Base-by-base conservation (phyloP, 1,139 yeast genomes). In the Hemisphaericaspora xylofermentans region DNA sequence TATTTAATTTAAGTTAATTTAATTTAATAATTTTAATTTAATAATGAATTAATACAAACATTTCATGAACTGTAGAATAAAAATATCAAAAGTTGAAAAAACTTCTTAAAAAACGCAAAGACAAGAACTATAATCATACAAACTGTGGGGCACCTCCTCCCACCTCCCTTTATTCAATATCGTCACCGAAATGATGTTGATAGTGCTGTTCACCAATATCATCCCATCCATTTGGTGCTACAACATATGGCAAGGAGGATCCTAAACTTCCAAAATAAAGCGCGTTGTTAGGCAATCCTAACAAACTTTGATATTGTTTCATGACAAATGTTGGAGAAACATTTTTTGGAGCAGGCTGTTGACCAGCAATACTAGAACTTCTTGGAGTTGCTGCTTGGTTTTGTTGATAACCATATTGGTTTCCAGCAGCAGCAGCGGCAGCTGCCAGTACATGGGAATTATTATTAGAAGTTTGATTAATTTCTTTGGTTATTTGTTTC, bases 401-500 rank as follows among this genome's bases (percentile, higher is more conserved):
- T 21, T 29, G 40, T 31, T 40, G 43, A 10, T 42, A 42, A 10
- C 43, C 46, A 35, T 36, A 43, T 31, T 39, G 43, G 18, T 25
- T 40, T 15, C 31, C 44, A 31, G 19, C 49, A 32, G 34, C n/a
- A 26, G 35, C 36, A 32, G 34, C 35, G 15, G 39, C 47, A 36
- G 61, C 59, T 16, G 58, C 54, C 33, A 54, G 57, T 6, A 44
- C 46, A 33, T 44, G 49, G 15, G 47, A 43, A 14, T 44, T 45
- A 32, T 50, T 48, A 33, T 46, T 43, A 8, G 45, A 38, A 8
- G 47, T 42, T 39, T 46, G 46, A 48, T 71, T 71, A 40, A 71
- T 68, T 43, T 69, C 74, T 49, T 66, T 69, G 35, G 76, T 71
- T 46, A 71, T 67, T 49, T 68, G 74, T 50, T 71, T 71, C 76